These are phyloP conservation scores for Taphrina wiesneri DNA, from an alignment of 1,139 yeast species.

Conservation along the genomic window DNA sequence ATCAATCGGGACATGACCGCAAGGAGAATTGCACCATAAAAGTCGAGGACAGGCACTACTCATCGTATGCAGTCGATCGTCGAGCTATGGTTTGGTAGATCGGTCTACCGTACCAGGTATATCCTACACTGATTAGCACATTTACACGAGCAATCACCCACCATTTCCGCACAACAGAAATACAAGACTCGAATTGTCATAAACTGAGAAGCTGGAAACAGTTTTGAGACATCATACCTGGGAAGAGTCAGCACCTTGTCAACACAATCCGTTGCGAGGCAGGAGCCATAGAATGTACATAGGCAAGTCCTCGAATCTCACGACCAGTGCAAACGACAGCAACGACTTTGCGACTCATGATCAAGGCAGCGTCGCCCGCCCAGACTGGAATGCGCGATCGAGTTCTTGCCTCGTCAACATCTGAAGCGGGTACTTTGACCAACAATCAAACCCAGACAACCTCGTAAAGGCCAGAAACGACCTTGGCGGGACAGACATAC, in stretches of 20 bases:
- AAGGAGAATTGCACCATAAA: slow-evolving; percentile 53
- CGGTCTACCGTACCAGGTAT: slow-evolving; percentile 1
- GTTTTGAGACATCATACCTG: background rate
- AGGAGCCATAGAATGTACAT: no score
- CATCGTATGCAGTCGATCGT: background rate
- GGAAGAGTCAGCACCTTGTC: background rate
- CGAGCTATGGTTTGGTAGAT: background rate
- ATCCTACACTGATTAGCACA: background rate
- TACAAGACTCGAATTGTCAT: background rate
- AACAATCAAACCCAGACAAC: slow-evolving; percentile 7
- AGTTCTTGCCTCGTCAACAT: slow-evolving; percentile 11
- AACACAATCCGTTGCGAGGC: background rate
- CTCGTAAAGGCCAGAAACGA: slow-evolving; percentile 15
- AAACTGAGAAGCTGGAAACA: background rate
- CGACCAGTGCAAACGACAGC: no score
- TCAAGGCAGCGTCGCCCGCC: slow-evolving; percentile 8
- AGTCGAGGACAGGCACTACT: background rate
- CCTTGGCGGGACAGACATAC: slow-evolving; percentile 6
- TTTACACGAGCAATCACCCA: background rate
- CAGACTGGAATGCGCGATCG: background rate
- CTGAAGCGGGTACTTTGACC: slow-evolving; percentile 8
- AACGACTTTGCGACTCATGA: background rate
- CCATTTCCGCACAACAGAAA: background rate
- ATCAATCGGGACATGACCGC: slow-evolving; percentile 72
- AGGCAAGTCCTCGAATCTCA: no score